Evolutionary conservation across 495 filamentous ascomycete species (phyloP).

Genomic region (Daldinia bambusicola): DNA sequence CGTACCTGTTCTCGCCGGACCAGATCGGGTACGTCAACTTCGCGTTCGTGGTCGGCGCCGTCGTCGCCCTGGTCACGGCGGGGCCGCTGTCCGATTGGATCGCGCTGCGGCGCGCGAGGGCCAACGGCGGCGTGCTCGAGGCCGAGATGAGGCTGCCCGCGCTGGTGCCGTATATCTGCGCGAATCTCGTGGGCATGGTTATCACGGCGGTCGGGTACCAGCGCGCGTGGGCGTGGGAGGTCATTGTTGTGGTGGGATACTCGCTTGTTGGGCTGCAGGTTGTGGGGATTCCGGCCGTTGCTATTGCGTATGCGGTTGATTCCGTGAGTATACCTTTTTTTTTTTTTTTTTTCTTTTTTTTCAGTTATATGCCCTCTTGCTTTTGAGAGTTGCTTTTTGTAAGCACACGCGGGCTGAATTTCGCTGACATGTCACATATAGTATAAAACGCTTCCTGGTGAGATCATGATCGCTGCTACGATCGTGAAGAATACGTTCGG

Average conservation of each 20-base stretch:
- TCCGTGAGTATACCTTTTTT: conserved; percentile 48
- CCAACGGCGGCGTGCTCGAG: conserved; percentile 69
- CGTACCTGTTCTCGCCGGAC: conserved; percentile 64
- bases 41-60: conserved; percentile 46
- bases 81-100: conserved; percentile 70
- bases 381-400: background rate
- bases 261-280: conserved; percentile 67
- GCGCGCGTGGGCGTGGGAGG: conserved; percentile 65
- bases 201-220: conserved; percentile 69
- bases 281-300: conserved; percentile 65
- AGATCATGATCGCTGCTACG: conserved; percentile 66
- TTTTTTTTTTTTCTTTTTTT: background rate
- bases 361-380: background rate
- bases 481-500: conserved; percentile 67
- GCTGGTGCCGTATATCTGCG: conserved; percentile 66
- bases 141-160: conserved; percentile 72
- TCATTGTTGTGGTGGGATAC: conserved; percentile 65
- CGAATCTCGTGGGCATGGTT: conserved; percentile 67
- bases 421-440: conserved; percentile 16
- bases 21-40: conserved; percentile 64
- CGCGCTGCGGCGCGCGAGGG: conserved; percentile 61
- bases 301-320: conserved; percentile 48
- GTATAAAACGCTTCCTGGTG: conserved; percentile 70
- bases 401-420: background rate
- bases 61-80: conserved; percentile 64